Evolutionary conservation across 148 eudicot species (phyloP).

Genomic region (Rhododendron ferrugineum): DNA sequence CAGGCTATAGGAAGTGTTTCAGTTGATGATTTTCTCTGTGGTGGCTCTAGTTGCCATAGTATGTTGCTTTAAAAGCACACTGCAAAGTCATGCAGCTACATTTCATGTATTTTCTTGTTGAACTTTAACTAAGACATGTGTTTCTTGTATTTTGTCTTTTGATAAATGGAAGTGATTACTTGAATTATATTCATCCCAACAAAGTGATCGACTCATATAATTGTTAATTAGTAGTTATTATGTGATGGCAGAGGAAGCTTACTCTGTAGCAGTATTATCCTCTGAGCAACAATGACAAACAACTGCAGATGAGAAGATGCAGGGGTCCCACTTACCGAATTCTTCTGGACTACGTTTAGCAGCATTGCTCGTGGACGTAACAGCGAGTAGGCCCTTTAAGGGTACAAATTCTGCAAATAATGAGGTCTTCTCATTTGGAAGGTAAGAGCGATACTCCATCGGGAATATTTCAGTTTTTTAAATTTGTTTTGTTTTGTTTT

Average conservation of each 20-base stretch:
- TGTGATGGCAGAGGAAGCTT: neutral
- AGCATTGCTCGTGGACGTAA: neutral
- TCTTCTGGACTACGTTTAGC: conserved; percentile 26
- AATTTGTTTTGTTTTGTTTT: too few species aligned
- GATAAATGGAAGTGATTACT: conserved; percentile 11
- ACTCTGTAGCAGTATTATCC: conserved; percentile 5
- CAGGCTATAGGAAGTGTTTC: conserved; percentile 79
- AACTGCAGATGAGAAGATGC: conserved; percentile 84
- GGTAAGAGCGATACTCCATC: too few species aligned
- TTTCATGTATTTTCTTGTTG: neutral
- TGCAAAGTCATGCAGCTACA: conserved; percentile 8
- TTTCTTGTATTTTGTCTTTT: conserved; percentile 23
- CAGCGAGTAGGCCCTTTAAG: conserved; percentile 3
- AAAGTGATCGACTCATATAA: neutral
- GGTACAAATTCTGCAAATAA: conserved; percentile 10
- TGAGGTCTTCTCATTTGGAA: too few species aligned
- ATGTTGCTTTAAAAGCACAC: conserved; percentile 53
- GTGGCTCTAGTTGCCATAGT: conserved; percentile 73
- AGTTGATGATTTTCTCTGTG: conserved; percentile 76
- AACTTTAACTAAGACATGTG: conserved; percentile 12
- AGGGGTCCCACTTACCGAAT: conserved; percentile 35
- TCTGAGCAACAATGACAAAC: conserved; percentile 25
- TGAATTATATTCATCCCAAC: neutral
- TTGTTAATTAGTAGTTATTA: neutral
- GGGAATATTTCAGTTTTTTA: too few species aligned